A percentile compares a stretch with the other conserved stretches of the same genome.
Evolutionary conservation across 2,329 filamentous ascomycete genomes (phyloP).

Genomic region (Aspergillus arachidicola): DNA sequence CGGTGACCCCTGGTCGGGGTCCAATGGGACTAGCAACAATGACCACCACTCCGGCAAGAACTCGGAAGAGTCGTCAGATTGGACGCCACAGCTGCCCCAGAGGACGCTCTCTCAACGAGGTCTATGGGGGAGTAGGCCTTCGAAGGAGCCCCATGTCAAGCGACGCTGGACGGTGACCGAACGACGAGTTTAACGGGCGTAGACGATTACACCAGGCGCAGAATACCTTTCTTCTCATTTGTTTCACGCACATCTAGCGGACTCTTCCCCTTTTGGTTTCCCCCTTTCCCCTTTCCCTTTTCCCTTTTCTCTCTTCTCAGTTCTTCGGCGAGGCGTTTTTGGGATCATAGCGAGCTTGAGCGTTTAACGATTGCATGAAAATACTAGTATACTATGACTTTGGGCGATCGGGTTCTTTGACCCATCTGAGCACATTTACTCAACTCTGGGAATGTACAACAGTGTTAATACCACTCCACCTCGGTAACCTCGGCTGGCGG

Average conservation of each 20-base stretch:
- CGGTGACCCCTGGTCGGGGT: conserved; percentile 28
- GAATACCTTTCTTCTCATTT: too few relatives aligned
- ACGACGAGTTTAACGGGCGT: conserved; percentile 19
- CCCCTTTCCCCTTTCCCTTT: conserved; percentile 4
- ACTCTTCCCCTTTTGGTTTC: neutral
- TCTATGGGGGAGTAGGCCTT: conserved; percentile 40
- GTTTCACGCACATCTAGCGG: too few relatives aligned
- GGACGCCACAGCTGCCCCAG: conserved; percentile 29
- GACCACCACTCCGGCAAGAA: neutral
- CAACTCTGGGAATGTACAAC: neutral
- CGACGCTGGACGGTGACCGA: conserved; percentile 45
- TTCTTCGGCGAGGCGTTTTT: conserved; percentile 2
- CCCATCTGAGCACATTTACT: neutral
- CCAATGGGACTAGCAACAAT: neutral
- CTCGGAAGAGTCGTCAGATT: conserved; percentile 8
- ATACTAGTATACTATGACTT: neutral
- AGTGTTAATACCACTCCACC: neutral
- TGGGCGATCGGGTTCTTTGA: neutral
- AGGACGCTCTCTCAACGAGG: conserved; percentile 37
- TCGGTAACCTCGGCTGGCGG: neutral
- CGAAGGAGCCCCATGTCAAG: conserved; percentile 29
- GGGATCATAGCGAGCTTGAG: neutral
- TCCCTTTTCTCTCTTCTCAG: neutral
- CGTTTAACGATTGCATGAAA: neutral
- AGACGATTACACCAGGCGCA: neutral